Conservation (phyloP, 2,329 filamentous ascomycete species). For the Tolypocladium endophyticum region DNA sequence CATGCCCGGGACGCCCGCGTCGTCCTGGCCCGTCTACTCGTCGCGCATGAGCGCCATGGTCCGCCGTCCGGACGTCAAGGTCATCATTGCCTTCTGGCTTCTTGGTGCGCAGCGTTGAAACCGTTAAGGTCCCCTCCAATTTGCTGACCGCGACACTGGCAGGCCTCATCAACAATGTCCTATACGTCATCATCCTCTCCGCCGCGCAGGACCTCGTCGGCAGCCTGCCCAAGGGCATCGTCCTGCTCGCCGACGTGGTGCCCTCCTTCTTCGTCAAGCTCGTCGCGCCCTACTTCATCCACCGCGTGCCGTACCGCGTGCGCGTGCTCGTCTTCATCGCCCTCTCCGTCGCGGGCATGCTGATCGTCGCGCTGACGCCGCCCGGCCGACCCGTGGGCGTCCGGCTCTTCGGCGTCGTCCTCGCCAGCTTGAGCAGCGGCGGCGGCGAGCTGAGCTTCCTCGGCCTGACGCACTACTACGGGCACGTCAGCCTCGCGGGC, state of each 20-base stretch:
- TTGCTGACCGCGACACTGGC: conserved; percentile 3
- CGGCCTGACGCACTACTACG: conserved; percentile 87
- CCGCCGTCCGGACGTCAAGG: conserved; percentile 56
- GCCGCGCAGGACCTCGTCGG: conserved; percentile 93
- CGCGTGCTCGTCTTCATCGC: conserved; percentile 66
- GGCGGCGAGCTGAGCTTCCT: conserved; percentile 86
- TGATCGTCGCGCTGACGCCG: conserved; percentile 75
- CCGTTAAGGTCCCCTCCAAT: too few species aligned
- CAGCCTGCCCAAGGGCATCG: conserved; percentile 80
- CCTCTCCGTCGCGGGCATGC: conserved; percentile 76
- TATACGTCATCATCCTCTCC: conserved; percentile 94
- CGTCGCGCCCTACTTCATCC: conserved; percentile 86
- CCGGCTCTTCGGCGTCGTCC: conserved; percentile 73
- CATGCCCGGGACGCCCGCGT: conserved; percentile 45
- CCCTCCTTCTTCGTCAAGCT: conserved; percentile 86
- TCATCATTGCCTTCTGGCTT: conserved; percentile 81
- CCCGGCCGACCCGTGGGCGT: conserved; percentile 51
- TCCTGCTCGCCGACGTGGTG: conserved; percentile 85
- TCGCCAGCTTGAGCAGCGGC: conserved; percentile 79
- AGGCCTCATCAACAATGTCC: conserved; percentile 78
- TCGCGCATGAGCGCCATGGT: conserved; percentile 55
- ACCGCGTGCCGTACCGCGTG: conserved; percentile 67
- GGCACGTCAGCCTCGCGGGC: conserved; percentile 71
- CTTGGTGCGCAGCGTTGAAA: conserved; percentile 53
- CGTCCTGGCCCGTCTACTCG: conserved; percentile 66